phyloP scores from a whole-genome alignment of 208 protist genomes.

The Trypanosoma conorhini region DNA sequence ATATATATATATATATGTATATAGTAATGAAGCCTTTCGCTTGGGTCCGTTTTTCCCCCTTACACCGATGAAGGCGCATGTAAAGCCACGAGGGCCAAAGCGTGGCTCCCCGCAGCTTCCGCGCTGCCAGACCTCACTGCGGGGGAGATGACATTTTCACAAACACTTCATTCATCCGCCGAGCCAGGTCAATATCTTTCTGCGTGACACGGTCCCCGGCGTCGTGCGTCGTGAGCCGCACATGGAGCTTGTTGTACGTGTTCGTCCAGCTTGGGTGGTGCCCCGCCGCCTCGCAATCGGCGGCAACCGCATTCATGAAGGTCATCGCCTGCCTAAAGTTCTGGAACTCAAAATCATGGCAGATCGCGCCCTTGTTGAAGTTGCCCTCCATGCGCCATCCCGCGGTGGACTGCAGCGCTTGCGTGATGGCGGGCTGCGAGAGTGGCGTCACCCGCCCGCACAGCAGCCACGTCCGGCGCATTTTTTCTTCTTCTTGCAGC shows the following conservation, averaged over 20 bases:
- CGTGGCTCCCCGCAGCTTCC: not conserved
- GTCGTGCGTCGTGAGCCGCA: constrained; percentile 95
- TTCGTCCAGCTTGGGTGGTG: constrained; percentile 97
- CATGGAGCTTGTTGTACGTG: constrained; percentile 93
- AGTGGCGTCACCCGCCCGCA: constrained; percentile 40
- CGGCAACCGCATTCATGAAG: constrained; percentile 90
- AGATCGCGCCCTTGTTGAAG: constrained; percentile 44
- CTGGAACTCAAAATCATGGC: constrained; percentile 68
- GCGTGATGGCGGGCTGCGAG: constrained; percentile 76
- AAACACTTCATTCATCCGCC: constrained; percentile 60
- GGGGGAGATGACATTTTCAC: not conserved
- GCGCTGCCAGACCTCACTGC: not conserved
- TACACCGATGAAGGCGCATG: too few relatives aligned
- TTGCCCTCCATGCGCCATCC: constrained; percentile 72
- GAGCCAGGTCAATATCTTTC: constrained; percentile 78
- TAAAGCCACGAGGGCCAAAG: not conserved
- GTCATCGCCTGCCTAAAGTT: constrained; percentile 90
- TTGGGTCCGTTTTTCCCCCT: too few relatives aligned
- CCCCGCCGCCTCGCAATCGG: constrained; percentile 80
- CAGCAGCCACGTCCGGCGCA: not conserved
- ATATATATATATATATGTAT: too few relatives aligned
- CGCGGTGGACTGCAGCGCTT: constrained; percentile 69
- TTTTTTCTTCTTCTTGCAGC: constrained; percentile 8
- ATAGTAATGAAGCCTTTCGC: too few relatives aligned
- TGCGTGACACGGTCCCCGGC: constrained; percentile 82